These are phyloP conservation scores for Odontarrhena argentea DNA, from an alignment of 345 rosid genomes.

Conservation along the genomic window DNA sequence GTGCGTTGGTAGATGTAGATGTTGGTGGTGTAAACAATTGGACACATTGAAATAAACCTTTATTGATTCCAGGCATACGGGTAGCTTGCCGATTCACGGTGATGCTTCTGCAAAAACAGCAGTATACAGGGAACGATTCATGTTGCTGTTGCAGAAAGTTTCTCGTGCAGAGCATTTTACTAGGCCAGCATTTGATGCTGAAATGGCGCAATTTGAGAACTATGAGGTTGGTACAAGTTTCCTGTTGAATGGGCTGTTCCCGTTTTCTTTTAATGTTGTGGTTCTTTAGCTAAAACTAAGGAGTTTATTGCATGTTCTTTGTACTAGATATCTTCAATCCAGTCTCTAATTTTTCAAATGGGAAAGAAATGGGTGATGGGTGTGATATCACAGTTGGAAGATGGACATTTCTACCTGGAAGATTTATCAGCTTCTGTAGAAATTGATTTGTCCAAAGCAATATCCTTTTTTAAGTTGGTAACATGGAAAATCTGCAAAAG, in stretches of 20 bases:
- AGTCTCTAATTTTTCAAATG: constrained; percentile 69
- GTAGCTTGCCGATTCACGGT: constrained; percentile 68
- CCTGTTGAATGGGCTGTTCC: neutral
- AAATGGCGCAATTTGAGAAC: constrained; percentile 58
- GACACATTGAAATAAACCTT: neutral
- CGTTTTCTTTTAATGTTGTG: neutral
- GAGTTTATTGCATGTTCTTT: constrained; percentile 11
- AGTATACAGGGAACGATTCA: constrained; percentile 74
- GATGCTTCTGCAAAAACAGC: constrained; percentile 73
- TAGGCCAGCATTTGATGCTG: constrained; percentile 72
- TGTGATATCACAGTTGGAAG: constrained; percentile 92
- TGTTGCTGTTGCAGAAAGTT: constrained; percentile 76
- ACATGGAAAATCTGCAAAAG: neutral
- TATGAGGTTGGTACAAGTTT: constrained; percentile 57
- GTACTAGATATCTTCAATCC: constrained; percentile 77
- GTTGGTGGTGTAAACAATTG: neutral
- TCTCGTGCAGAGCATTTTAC: constrained; percentile 80
- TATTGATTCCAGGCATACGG: constrained; percentile 52
- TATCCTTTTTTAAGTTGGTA: constrained; percentile 62
- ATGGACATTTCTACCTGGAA: constrained; percentile 91
- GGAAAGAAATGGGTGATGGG: constrained; percentile 98
- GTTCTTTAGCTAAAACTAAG: constrained; percentile 8
- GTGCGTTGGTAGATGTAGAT: neutral
- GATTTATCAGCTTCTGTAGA: constrained; percentile 95
- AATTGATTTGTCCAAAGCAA: constrained; percentile 81